Conservation (phyloP, 1,284 basidiomycete genomes). For the Fomitopsis schrenkii region DNA sequence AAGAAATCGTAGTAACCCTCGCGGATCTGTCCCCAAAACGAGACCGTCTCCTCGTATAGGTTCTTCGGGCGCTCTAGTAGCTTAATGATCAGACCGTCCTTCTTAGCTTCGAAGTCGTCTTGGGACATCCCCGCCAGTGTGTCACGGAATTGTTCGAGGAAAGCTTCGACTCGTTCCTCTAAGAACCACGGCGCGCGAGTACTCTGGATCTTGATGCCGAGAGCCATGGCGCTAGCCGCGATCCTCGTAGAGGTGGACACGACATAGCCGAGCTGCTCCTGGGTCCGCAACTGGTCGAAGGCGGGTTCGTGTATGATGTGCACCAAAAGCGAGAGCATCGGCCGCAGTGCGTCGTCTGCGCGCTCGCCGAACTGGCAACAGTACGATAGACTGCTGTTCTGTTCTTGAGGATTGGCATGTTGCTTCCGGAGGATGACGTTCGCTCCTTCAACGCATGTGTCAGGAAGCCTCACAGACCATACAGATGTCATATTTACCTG, state of each 20-base stretch:
- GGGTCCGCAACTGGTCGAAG: conserved; percentile 25
- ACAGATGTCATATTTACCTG: conserved; percentile 10
- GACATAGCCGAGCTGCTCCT: conserved; percentile 29
- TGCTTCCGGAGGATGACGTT: conserved; percentile 18
- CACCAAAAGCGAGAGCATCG: conserved; percentile 18
- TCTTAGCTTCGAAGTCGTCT: conserved; percentile 17
- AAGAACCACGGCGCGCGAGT: conserved; percentile 19
- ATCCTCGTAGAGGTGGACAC: conserved; percentile 18
- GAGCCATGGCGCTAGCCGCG: conserved; percentile 18
- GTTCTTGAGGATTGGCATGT: conserved; percentile 22
- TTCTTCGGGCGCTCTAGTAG: conserved; percentile 25
- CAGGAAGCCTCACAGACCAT: background rate
- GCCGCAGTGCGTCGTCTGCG: conserved; percentile 16
- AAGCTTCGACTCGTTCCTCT: conserved; percentile 26
- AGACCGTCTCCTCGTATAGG: conserved; percentile 22
- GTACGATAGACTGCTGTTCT: conserved; percentile 24
- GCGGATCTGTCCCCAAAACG: conserved; percentile 25
- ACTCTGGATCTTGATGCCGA: conserved; percentile 26
- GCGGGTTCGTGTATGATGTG: conserved; percentile 25
- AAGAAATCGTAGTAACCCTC: conserved; percentile 25
- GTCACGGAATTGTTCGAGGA: conserved; percentile 19
- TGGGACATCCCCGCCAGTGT: conserved; percentile 15
- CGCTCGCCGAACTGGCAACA: conserved; percentile 26
- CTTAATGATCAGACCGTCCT: conserved; percentile 25
- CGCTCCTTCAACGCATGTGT: conserved; percentile 11